A percentile compares a stretch with the other conserved stretches of the same genome.
Conservation (phyloP, 192 early-diverging fungal species). For the Coemansia sp. region DNA sequence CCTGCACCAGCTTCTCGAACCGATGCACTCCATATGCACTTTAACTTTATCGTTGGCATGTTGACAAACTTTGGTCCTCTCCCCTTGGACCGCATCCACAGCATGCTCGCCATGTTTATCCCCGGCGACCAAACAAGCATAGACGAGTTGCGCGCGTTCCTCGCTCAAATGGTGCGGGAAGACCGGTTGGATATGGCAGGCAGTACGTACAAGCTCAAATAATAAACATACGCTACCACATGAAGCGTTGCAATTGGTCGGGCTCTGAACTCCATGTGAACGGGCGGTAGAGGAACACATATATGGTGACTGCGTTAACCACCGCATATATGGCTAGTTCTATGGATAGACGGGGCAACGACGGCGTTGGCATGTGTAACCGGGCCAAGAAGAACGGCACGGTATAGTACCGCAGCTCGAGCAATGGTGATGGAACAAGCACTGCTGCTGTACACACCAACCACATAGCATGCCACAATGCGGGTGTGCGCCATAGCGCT, state of each 20-base stretch:
- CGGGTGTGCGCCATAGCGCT: conserved; percentile 40
- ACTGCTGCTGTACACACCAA: conserved; percentile 57
- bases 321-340: conserved; percentile 55
- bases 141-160: conserved; percentile 47
- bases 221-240: conserved; percentile 69
- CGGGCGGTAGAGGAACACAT: conserved; percentile 71
- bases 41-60: conserved; percentile 58
- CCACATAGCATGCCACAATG: conserved; percentile 62
- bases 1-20: conserved; percentile 8
- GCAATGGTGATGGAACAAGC: conserved; percentile 85
- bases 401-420: conserved; percentile 97
- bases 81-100: conserved; percentile 56
- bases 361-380: conserved; percentile 59
- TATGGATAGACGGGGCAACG: conserved; percentile 14
- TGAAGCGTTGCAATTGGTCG: conserved; percentile 76
- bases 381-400: conserved; percentile 77
- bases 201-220: conserved; percentile 49
- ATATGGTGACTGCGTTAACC: conserved; percentile 70
- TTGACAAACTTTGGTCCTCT: conserved; percentile 60
- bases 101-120: conserved; percentile 58
- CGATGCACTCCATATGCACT: conserved; percentile 54
- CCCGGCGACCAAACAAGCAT: conserved; percentile 41
- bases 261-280: conserved; percentile 77
- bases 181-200: conserved; percentile 50
- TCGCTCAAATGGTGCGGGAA: conserved; percentile 55